Evolutionary conservation across 23 red algal species (phyloP), one percentile per base, ranked within the genome.

Genomic region (Cyanidioschyzon merolae): DNA sequence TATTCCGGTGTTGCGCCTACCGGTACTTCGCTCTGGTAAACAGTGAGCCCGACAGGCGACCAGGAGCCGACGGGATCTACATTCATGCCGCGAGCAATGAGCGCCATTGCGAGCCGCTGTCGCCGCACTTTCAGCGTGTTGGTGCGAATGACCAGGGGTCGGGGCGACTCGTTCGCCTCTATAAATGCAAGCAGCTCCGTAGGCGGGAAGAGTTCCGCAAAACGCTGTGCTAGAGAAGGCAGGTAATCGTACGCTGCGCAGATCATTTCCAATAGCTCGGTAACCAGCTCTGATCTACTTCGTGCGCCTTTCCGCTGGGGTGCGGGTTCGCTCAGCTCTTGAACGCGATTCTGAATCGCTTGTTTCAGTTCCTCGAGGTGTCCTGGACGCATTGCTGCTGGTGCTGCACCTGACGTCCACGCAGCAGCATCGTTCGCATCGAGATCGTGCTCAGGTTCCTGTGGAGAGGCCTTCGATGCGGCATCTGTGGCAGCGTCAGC

Each of bases 1-100:
- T 98, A 98, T 83, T 98, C 94, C 18, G 94, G 94, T 7, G 94
- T 98, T 25, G 94, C 94, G 2, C 94, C 94, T 2, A 98, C 83
- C 1, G 94, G 94, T 25, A 98, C 94, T 41, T 86, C 83, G 40
- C 84, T 89, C 51, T 98, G 88, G 67, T 87, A 91, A 17, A 98
- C 94, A n/a, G 91, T 82, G n/a, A 98, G 68, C 0, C 88, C 94
- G 32, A 92, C 94, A 41, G 86, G 86, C 39, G 85, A 86, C 94
- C 94, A 98, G 50, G 90, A 83, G 1, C 84, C 88, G 34, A 98
- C 82, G 18, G 94, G 88, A 34, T 98, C 88, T 1, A 98, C 88
- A 74, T 98, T 98, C 85, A 91, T 84, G 38, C 94, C 94, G 17
- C 94, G 84, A 24, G 85, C 76, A 58, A 98, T 98, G 41, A 98